Evolutionary conservation across 78 protist species (phyloP).

Genomic region (Protostelium mycophagum): DNA sequence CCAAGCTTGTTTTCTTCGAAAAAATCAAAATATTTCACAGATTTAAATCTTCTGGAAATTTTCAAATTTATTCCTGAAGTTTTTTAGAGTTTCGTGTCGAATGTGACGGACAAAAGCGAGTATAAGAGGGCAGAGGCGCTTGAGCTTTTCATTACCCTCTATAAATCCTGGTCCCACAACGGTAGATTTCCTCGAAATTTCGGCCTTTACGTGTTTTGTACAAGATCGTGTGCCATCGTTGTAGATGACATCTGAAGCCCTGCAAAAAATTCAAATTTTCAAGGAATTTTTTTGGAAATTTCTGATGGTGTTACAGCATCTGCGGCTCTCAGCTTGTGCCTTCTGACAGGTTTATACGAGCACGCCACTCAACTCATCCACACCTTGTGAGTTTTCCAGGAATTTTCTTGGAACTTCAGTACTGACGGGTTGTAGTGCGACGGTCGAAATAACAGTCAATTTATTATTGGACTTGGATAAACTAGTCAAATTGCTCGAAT

Average conservation of each 20-base stretch:
- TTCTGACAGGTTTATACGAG: slow-evolving; percentile 36
- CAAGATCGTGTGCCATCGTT: slow-evolving; percentile 65
- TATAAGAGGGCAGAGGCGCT: not conserved
- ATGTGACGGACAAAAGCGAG: not conserved
- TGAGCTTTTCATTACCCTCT: slow-evolving; percentile 52
- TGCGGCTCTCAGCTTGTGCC: slow-evolving; percentile 66
- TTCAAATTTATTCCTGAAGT: not conserved
- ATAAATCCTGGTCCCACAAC: slow-evolving; percentile 47
- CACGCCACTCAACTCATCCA: slow-evolving; percentile 49
- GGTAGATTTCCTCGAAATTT: slow-evolving; percentile 53
- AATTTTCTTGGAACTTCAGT: not conserved
- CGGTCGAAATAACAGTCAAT: slow-evolving; percentile 71
- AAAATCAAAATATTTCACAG: not conserved
- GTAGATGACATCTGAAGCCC: no score
- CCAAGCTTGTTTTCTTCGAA: no score
- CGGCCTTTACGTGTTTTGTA: slow-evolving; percentile 42
- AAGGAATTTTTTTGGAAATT: no score
- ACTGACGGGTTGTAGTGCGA: slow-evolving; percentile 20
- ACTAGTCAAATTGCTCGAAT: slow-evolving; percentile 89
- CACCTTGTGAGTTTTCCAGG: slow-evolving; percentile 13
- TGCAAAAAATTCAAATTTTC: no score
- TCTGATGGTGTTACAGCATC: slow-evolving; percentile 77
- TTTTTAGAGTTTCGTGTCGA: not conserved
- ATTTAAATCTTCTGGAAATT: not conserved
- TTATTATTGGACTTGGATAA: slow-evolving; percentile 91